Percentiles rank a stretch among this genome's conserved stretches.
phyloP scores from a whole-genome alignment of 208 protist genomes.

The Leptomonas seymouri region DNA sequence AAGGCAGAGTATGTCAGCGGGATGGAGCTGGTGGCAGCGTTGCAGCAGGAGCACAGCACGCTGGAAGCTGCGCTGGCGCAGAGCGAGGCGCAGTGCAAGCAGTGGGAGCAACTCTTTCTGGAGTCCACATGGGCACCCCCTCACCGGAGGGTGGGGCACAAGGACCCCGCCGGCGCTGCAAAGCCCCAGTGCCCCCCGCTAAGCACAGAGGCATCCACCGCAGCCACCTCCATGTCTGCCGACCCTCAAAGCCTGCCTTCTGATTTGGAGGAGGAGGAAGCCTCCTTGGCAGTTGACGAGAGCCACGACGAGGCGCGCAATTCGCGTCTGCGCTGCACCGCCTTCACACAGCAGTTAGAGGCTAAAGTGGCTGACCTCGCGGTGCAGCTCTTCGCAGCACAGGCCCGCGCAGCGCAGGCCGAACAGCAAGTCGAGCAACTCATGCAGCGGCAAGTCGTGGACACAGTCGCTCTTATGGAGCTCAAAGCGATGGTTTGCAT shows the following conservation, averaged over 20 bases:
- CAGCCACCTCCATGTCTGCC: no score
- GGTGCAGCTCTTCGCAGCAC: constrained; percentile 39
- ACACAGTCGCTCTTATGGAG: constrained; percentile 15
- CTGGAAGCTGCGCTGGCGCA: constrained; percentile 31
- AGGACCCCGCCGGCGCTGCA: no score
- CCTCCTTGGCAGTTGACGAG: neutral
- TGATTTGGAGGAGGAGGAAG: neutral
- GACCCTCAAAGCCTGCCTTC: no score
- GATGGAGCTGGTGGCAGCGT: constrained; percentile 13
- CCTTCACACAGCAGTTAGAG: constrained; percentile 39
- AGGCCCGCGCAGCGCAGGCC: constrained; percentile 27
- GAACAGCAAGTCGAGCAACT: constrained; percentile 11
- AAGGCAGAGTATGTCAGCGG: constrained; percentile 9
- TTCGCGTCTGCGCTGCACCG: neutral
- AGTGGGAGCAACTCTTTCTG: constrained; percentile 35
- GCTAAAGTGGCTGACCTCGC: constrained; percentile 69
- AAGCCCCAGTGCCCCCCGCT: no score
- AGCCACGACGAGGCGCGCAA: neutral
- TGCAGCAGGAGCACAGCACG: constrained; percentile 31
- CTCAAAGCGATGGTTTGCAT: constrained; percentile 22
- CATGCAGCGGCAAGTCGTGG: neutral
- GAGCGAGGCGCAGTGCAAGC: constrained; percentile 18
- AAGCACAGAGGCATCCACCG: no score
- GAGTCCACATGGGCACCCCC: no score
- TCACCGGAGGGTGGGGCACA: no score